Evolutionary conservation across 2,329 filamentous ascomycete genomes (phyloP), one percentile per base, ranked within the genome.

Genomic region (Pseudocercospora pini-densiflorae): DNA sequence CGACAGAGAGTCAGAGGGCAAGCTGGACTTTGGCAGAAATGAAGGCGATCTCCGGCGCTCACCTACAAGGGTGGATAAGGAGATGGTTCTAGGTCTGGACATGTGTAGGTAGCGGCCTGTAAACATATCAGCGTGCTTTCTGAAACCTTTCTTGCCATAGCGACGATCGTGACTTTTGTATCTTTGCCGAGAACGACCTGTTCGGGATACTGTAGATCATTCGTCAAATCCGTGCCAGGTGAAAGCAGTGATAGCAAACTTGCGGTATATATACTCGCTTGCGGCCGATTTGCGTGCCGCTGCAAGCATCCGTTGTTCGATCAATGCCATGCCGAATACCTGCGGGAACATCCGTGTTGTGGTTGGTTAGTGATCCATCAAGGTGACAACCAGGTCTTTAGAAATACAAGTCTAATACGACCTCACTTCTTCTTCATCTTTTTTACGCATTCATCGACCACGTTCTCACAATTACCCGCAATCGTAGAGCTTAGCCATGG

Each of bases 21-120:
- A 77, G 74, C 21, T 66, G 63, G 54, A 74, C 73, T 6, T 69
- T 78, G 64, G 74, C 64, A 21, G 72, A 70, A 47, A 60, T 75
- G 60, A 64, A 59, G 3, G 40, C 70, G 2, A 66, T 75, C 0
- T 63, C 64, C 5, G 57, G 54, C 5, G 68, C 65, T 5, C 62
- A 72, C 66, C 65, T 73, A 59, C 62, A 62, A 3, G 68, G 65
- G 21, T 75, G 70, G 70, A 58, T 73, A 19, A 62, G 64, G 12
- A 60, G 60, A 27, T 69, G 68, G 68, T 61, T 69, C 14, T 67
- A 36, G 33, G 33, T 5, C 4, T 36, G 12, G 5, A 16, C 14
- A 36, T 12, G 33, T 36, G 33, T 36, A 16, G 12, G 16, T 16
- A 16, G 40, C 40, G 16, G 16, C 16, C 16, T 43, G 40, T 43